Base-by-base conservation (phyloP, 768 basidiomycete species). In the Lyophyllum shimeji region DNA sequence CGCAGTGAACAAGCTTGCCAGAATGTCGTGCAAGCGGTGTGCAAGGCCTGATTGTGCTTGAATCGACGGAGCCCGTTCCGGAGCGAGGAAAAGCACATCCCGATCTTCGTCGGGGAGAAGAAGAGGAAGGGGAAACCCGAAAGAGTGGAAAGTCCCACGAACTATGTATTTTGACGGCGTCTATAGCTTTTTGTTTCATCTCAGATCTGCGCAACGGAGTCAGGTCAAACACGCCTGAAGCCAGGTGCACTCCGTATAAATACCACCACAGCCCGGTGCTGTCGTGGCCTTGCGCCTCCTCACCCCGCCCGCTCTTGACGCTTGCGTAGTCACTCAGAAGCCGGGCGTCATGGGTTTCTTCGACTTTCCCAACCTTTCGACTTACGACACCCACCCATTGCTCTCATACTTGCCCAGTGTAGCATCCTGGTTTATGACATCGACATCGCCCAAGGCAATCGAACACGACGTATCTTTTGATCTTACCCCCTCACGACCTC, bases 391-490 rank as follows among this genome's bases (percentile, higher is more conserved):
- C 52, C 59, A 59, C 55, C 60, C 60, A 50, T 50, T 61, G 49
- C 59, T 54, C 45, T 52, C 48, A 53, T 56, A 58, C 55, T 52
- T 64, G 50, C 53, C 62, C 52, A 54, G 60, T 50, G 43, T 56
- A 42, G 45, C 65, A 59, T 66, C 64, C 54, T 59, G 55, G 48
- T 65, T 66, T 63, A 64, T 63, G 60, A 56, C 60, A 44, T 57
- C 64, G 60, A 56, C 60, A 44, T 57, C 64, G 34, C 60, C 67
- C 45, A 63, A 76, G 70, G 65, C 62, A 18, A 62, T 71, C 17
- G 65, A 71, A 29, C 74, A 73, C 50, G 68, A 75, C 53, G 59
- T 79, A 46, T 74, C 73, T 46, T 72, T 78, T 56, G 69, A 73
- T 63, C 62, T 81, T 52, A 64, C 69, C 53, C 59, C 74, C 27